Conservation (phyloP, 352 stramenopile genomes). For the Phytophthora vignae region DNA sequence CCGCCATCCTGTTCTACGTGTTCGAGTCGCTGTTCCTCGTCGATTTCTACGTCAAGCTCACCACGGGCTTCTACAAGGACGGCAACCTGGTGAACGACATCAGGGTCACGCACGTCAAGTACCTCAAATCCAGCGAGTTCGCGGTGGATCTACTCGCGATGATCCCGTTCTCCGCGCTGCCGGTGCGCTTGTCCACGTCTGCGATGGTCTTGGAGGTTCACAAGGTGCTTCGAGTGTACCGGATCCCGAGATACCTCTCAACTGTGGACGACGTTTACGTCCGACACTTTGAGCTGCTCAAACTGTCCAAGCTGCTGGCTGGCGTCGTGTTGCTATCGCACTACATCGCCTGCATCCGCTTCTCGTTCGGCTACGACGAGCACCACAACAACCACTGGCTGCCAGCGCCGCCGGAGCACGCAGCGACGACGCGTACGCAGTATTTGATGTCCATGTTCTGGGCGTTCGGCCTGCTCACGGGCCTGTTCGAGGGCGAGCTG, state of each 20-base stretch:
- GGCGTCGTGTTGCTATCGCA: constrained; percentile 52
- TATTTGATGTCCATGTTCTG: constrained; percentile 70
- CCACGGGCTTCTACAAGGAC: constrained; percentile 61
- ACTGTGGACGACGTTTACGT: constrained; percentile 67
- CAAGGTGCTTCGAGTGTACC: constrained; percentile 47
- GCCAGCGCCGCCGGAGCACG: constrained; percentile 12
- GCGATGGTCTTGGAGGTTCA: constrained; percentile 48
- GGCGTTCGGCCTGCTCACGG: constrained; percentile 58
- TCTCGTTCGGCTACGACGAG: constrained; percentile 56
- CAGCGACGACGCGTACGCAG: constrained; percentile 17
- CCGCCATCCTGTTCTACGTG: constrained; percentile 44
- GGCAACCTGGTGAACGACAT: constrained; percentile 47
- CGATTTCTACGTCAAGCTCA: constrained; percentile 65
- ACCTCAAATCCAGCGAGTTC: constrained; percentile 63
- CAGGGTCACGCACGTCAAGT: constrained; percentile 41
- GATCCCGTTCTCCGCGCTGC: constrained; percentile 42
- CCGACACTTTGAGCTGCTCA: constrained; percentile 61
- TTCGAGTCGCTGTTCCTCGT: constrained; percentile 56
- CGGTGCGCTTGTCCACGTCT: constrained; percentile 14
- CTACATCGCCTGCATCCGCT: constrained; percentile 56
- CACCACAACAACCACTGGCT: constrained; percentile 52
- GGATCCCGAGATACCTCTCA: constrained; percentile 48
- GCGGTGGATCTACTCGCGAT: constrained; percentile 50
- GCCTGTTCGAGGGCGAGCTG: constrained; percentile 60
- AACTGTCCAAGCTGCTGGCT: constrained; percentile 58